phyloP scores from a whole-genome alignment of 1,139 yeast species.

The Lodderomyces margitis region DNA sequence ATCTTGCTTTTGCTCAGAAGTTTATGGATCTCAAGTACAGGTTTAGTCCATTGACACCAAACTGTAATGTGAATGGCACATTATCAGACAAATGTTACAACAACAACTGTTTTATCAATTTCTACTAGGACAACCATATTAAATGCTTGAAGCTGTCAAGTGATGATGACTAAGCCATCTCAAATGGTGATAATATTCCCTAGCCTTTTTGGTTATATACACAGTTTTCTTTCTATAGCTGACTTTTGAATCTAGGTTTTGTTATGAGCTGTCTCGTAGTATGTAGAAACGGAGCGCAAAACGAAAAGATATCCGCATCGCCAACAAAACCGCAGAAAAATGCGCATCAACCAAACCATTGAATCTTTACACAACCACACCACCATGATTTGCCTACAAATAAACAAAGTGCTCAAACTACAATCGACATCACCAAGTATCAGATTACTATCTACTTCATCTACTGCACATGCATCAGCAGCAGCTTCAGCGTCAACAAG shows the following conservation, averaged over 20 bases:
- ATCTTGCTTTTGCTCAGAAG: constrained; percentile 42
- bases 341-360: neutral
- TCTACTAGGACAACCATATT: constrained; percentile 11
- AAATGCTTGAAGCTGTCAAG: constrained; percentile 7
- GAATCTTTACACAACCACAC: neutral
- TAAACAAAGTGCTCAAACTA: neutral
- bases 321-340: too few species aligned
- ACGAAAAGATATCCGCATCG: neutral
- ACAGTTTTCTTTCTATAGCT: neutral
- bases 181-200: too few species aligned
- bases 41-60: constrained; percentile 49
- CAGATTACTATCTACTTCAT: neutral
- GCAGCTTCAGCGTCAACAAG: neutral
- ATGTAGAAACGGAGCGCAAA: neutral
- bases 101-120: constrained; percentile 29
- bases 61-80: constrained; percentile 26
- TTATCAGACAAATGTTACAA: constrained; percentile 3
- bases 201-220: constrained; percentile 1
- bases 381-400: neutral
- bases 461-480: neutral
- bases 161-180: too few species aligned
- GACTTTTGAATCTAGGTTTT: neutral
- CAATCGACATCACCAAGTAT: neutral
- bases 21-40: constrained; percentile 51
- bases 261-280: neutral